phyloP scores from a whole-genome alignment of 176 grass and related monocot genomes.

The Oryza officinalis region DNA sequence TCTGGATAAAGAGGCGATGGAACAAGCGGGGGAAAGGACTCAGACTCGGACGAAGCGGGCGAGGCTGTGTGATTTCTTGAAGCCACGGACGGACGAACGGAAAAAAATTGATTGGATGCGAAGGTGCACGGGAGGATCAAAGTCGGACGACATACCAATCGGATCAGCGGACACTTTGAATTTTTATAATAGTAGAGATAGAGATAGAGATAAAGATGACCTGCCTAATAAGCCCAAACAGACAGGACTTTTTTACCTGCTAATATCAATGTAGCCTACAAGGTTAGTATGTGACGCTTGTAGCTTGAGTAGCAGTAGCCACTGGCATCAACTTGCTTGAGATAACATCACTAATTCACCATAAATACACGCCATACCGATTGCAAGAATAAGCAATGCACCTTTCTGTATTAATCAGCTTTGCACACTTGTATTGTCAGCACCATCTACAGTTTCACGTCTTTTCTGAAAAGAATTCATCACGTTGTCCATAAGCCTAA shows the following conservation, averaged over 20 bases:
- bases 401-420: background rate
- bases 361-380: background rate
- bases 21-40: too few relatives aligned
- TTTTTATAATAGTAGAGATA: too few relatives aligned
- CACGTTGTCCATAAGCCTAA: conserved; percentile 19
- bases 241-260: background rate
- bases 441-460: background rate
- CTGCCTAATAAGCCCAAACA: background rate
- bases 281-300: background rate
- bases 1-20: too few relatives aligned
- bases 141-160: too few relatives aligned
- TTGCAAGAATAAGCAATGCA: background rate
- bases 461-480: background rate
- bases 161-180: too few relatives aligned
- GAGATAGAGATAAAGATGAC: too few relatives aligned
- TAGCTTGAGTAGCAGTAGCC: background rate
- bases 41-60: too few relatives aligned
- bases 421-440: background rate
- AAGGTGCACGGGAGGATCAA: too few relatives aligned
- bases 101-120: too few relatives aligned
- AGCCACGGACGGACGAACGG: too few relatives aligned
- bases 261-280: background rate
- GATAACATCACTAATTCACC: background rate
- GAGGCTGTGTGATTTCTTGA: too few relatives aligned
- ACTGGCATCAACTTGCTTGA: background rate